Base-by-base conservation (phyloP, 2,329 filamentous ascomycete species). In the Lachnellula willkommii region DNA sequence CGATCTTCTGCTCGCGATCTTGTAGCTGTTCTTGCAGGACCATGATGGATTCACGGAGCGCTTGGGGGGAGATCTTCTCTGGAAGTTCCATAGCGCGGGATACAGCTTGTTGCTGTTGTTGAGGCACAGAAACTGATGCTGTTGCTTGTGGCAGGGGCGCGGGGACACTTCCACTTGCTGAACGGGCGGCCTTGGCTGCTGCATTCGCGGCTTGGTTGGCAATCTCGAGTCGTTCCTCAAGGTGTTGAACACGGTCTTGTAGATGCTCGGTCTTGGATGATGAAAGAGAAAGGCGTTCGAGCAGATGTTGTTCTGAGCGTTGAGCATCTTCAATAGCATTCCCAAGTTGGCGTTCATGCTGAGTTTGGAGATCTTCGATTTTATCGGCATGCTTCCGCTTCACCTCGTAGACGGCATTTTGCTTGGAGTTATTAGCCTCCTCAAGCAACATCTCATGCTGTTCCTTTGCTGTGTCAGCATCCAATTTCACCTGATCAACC, bases 1-100 rank as follows among this genome's bases (percentile, higher is more conserved):
- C 94, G 63, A 97, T 95, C 40, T 84, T 86, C 58, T 87, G 82
- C 74, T 99, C 94, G 52, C 94, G 91, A 65, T 94, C 90, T 71
- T 97, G 94, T 6, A 99, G 80, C 72, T 99, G 94, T 71, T 97
- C 93, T 73, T 99, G 94, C 26, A 99, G 79, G 17, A 96, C 94
- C 73, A 95, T 85, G 68, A 99, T 96, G 1, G 92, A 96, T 73
- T 99, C 94, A 32, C 94, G 88, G 35, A 99, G 81, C 6, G 94
- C 94, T 72, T 97, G 93, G 1, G 92, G 90, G 2, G 93, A 96
- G 56, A 96, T 90, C 77, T 88, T 95, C 70, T 94, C 90, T 0
- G 90, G 88, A 4, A 85, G 73, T 22, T 80, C 79, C 57, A 75
- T 70, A 17, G 68, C 68, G 42, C 75, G 73, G n/a, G 73, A 70